phyloP scores from a whole-genome alignment of 345 rosid genomes.

The Eutrema yunnanense region DNA sequence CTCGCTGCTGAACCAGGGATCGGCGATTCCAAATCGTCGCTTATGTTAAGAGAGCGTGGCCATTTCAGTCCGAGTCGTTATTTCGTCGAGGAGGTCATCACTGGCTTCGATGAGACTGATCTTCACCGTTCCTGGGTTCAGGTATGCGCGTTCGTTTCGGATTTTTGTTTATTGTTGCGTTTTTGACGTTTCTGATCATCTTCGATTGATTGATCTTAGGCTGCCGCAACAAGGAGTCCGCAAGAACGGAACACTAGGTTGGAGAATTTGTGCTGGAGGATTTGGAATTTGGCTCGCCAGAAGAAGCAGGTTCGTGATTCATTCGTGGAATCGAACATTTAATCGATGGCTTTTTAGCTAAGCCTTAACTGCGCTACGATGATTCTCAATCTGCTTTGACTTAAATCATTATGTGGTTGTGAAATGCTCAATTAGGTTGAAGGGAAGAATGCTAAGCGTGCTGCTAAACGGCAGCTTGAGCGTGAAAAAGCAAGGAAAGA shows the following conservation, averaged over 20 bases:
- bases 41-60: conserved; percentile 75
- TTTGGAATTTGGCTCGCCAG: conserved; percentile 84
- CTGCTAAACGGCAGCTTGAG: conserved; percentile 49
- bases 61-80: conserved; percentile 73
- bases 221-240: conserved; percentile 77
- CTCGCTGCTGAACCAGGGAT: conserved; percentile 29
- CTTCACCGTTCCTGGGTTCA: conserved; percentile 84
- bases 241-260: conserved; percentile 77
- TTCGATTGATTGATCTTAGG: conserved; percentile 31
- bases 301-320: conserved; percentile 56
- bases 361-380: background rate
- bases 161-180: background rate
- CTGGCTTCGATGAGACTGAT: conserved; percentile 84
- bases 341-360: background rate
- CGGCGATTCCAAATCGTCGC: conserved; percentile 34
- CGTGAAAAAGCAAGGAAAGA: conserved; percentile 67
- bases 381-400: background rate
- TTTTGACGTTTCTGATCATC: background rate
- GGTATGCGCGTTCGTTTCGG: conserved; percentile 18
- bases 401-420: background rate
- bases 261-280: conserved; percentile 92
- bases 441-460: conserved; percentile 59
- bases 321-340: background rate
- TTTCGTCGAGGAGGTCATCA: conserved; percentile 72
- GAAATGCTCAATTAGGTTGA: conserved; percentile 43